phyloP scores from a whole-genome alignment of 805 yeast genomes.

The Monosporozyma unispora region DNA sequence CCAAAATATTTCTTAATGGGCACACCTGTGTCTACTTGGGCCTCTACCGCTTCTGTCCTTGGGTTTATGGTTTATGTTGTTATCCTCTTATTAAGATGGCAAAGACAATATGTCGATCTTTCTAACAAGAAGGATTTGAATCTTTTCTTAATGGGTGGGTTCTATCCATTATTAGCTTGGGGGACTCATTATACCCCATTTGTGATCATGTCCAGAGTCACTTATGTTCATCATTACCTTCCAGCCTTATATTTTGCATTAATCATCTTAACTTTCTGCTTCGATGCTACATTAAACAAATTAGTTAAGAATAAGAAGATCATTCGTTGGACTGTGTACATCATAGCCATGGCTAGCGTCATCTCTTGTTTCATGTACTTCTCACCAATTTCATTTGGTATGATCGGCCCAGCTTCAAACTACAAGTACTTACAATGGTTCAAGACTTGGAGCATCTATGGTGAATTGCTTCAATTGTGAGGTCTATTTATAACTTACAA shows the following conservation, averaged over 20 bases:
- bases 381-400: conserved; percentile 57
- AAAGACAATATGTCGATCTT: conserved; percentile 66
- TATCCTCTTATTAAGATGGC: conserved; percentile 61
- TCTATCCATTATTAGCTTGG: conserved; percentile 77
- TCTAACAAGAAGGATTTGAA: conserved; percentile 37
- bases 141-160: conserved; percentile 58
- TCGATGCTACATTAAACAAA: conserved; percentile 37
- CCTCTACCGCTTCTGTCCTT: conserved; percentile 54
- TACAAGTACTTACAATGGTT: conserved; percentile 43
- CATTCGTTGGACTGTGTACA: conserved; percentile 31
- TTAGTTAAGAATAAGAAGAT: conserved; percentile 21
- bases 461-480: not conserved
- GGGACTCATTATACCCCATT: conserved; percentile 70
- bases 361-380: conserved; percentile 50
- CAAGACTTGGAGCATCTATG: conserved; percentile 36
- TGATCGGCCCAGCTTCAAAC: conserved; percentile 39
- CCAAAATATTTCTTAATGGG: conserved; percentile 65
- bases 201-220: conserved; percentile 74
- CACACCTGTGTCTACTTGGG: conserved; percentile 72
- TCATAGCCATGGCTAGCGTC: conserved; percentile 34
- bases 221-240: conserved; percentile 76
- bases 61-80: conserved; percentile 42
- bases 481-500: not conserved
- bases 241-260: conserved; percentile 78
- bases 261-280: conserved; percentile 43